Evolutionary conservation across 2,329 filamentous ascomycete species (phyloP).

Genomic region (Aciculosporium take): DNA sequence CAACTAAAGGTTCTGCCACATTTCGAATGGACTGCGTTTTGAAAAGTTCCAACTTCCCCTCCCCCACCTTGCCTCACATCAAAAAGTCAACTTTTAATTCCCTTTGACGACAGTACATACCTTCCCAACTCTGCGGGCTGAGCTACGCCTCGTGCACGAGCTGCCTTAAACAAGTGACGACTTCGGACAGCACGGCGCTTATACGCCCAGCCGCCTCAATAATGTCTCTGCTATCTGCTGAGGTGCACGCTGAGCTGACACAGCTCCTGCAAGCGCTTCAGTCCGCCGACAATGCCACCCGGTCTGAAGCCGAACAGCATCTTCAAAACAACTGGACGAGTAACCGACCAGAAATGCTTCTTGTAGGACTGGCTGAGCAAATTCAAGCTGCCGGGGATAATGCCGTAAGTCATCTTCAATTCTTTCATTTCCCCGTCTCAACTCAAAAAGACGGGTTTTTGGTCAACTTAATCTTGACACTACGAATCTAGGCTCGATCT

Average conservation of each 20-base stretch:
- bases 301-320: slow-evolving; percentile 78
- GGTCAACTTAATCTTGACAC: slow-evolving; percentile 1
- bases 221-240: slow-evolving; percentile 73
- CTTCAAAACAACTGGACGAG: slow-evolving; percentile 81
- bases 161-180: slow-evolving; percentile 4
- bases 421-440: neutral
- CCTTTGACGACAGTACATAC: neutral
- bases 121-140: neutral
- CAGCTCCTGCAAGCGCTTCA: slow-evolving; percentile 81
- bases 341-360: slow-evolving; percentile 66
- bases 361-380: slow-evolving; percentile 92
- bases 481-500: slow-evolving; percentile 54
- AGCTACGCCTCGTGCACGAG: neutral
- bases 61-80: slow-evolving; percentile 13
- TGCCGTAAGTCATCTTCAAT: slow-evolving; percentile 34
- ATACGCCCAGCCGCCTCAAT: slow-evolving; percentile 12
- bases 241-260: slow-evolving; percentile 70
- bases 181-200: slow-evolving; percentile 11
- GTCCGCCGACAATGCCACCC: slow-evolving; percentile 74
- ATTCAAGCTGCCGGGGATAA: slow-evolving; percentile 63
- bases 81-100: slow-evolving; percentile 8
- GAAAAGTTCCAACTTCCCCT: slow-evolving; percentile 8
- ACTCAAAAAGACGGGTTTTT: neutral
- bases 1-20: too few species aligned
- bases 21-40: neutral